These are phyloP conservation scores for Fraxinus floribunda DNA, from an alignment of 305 asterid species.

Conservation along the genomic window DNA sequence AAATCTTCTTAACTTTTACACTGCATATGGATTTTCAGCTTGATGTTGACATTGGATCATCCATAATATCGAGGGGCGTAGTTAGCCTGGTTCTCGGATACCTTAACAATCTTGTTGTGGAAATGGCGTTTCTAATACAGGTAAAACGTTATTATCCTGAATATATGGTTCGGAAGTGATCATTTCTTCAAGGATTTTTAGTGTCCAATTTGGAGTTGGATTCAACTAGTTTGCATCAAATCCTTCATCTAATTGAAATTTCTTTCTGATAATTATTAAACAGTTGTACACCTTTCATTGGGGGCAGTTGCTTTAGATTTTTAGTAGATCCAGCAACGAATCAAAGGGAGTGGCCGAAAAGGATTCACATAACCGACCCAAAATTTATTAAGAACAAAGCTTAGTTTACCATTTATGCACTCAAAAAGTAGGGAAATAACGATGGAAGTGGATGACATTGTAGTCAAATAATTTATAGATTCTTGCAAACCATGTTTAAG, in stretches of 20 bases:
- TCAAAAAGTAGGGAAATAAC: not conserved
- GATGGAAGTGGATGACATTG: not conserved
- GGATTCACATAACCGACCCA: not conserved
- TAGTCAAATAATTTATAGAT: not conserved
- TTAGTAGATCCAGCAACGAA: not conserved
- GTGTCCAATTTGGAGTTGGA: not conserved
- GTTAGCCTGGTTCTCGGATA: conserved; percentile 75
- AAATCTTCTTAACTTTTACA: not conserved
- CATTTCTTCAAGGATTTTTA: not conserved
- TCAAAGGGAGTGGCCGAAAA: not conserved
- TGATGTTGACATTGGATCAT: conserved; percentile 76
- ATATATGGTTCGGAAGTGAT: not conserved
- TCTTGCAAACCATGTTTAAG: not conserved
- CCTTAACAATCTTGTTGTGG: conserved; percentile 68
- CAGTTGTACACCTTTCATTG: not conserved
- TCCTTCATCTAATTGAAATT: not conserved
- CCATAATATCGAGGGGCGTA: conserved; percentile 83
- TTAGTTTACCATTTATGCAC: not conserved
- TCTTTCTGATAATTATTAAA: no score
- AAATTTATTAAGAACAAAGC: not conserved
- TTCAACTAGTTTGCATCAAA: not conserved
- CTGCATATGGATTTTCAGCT: conserved; percentile 43
- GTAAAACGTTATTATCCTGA: conserved; percentile 35
- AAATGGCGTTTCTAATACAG: conserved; percentile 87
- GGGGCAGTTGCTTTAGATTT: not conserved